Conservation (phyloP, 495 filamentous ascomycete genomes). For the Talaromyces thailandensis region DNA sequence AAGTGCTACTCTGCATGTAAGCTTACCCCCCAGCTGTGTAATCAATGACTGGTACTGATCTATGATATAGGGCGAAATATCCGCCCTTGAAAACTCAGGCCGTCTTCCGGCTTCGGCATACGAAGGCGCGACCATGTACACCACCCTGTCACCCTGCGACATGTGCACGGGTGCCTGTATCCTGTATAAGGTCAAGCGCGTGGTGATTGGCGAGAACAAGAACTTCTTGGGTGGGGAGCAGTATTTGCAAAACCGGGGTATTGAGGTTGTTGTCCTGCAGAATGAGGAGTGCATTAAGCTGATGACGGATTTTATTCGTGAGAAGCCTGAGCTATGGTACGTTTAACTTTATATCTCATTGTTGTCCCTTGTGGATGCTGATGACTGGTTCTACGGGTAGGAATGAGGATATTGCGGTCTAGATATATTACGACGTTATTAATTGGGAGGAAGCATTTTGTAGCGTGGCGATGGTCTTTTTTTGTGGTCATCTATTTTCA, state of each 20-base stretch:
- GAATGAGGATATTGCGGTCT: constrained; percentile 70
- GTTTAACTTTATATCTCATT: constrained; percentile 15
- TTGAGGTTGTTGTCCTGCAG: constrained; percentile 68
- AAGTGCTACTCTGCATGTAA: constrained; percentile 67
- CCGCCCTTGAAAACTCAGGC: constrained; percentile 69
- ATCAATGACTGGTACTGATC: background rate
- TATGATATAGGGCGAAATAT: constrained; percentile 60
- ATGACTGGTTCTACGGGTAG: constrained; percentile 25
- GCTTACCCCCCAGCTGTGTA: constrained; percentile 10
- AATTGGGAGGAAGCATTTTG: background rate
- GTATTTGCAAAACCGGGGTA: constrained; percentile 58
- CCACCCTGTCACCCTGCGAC: constrained; percentile 77
- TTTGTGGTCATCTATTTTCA: background rate
- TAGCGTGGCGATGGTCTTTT: background rate
- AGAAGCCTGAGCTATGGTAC: constrained; percentile 71
- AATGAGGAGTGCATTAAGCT: constrained; percentile 59
- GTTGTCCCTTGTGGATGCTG: background rate
- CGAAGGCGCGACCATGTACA: constrained; percentile 74
- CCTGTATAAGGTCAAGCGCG: constrained; percentile 66
- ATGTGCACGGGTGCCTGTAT: constrained; percentile 85
- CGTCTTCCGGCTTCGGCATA: constrained; percentile 65
- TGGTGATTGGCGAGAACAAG: constrained; percentile 79
- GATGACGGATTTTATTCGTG: constrained; percentile 69
- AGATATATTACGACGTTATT: constrained; percentile 14
- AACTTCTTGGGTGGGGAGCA: constrained; percentile 73